phyloP scores from a whole-genome alignment of 2,329 filamentous ascomycete genomes.

The Penicillium brevicompactum region DNA sequence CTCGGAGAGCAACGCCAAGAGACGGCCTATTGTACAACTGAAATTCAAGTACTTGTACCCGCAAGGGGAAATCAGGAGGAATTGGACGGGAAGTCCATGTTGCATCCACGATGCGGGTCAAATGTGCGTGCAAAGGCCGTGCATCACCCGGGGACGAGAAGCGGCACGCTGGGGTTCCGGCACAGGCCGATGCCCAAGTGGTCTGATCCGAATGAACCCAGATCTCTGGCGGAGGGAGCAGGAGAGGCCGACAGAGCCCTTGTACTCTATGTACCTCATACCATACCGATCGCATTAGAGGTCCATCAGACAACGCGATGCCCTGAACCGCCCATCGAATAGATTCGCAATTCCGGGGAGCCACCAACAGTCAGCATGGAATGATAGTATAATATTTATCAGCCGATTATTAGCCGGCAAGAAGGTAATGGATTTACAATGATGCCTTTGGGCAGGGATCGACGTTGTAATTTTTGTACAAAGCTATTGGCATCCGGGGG shows the following conservation, averaged over 20 bases:
- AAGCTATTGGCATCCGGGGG: background rate
- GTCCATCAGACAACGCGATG: background rate
- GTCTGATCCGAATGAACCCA: background rate
- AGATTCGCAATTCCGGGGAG: too few relatives aligned
- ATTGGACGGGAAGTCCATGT: background rate
- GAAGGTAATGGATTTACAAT: background rate
- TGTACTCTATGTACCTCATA: too few relatives aligned
- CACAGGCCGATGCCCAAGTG: background rate
- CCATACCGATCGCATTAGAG: too few relatives aligned
- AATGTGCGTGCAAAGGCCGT: background rate
- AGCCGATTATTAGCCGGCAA: constrained; percentile 4
- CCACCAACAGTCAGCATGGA: too few relatives aligned
- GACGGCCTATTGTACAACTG: background rate
- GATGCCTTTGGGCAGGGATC: background rate
- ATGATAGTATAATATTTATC: background rate
- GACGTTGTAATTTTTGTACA: background rate
- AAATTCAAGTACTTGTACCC: background rate
- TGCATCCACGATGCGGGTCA: background rate
- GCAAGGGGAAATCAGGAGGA: background rate
- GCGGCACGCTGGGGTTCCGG: background rate
- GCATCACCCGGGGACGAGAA: background rate
- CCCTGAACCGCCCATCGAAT: too few relatives aligned
- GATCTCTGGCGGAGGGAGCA: background rate
- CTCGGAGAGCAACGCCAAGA: background rate
- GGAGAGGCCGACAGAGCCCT: too few relatives aligned